Conservation (phyloP, 352 stramenopile genomes). For the Phytophthora melonis region DNA sequence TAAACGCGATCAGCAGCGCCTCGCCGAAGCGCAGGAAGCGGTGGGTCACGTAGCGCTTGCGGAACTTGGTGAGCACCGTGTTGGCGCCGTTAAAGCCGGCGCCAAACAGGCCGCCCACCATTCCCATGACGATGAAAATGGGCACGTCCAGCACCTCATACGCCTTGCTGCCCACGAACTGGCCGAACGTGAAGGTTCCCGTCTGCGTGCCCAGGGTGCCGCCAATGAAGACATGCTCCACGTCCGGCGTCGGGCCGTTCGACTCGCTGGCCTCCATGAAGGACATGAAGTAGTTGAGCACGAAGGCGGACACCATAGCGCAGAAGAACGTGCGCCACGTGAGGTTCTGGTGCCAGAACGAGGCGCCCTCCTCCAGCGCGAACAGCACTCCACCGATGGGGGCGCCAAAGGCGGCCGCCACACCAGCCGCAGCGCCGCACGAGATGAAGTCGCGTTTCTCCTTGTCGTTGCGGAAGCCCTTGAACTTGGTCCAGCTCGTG, state of each 20-base stretch:
- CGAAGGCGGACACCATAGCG: conserved; percentile 93
- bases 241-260: conserved; percentile 38
- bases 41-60: conserved; percentile 69
- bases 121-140: conserved; percentile 97
- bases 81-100: conserved; percentile 97
- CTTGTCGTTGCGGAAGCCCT: conserved; percentile 95
- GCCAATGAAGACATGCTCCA: conserved; percentile 63
- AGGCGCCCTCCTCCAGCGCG: conserved; percentile 97
- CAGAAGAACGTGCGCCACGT: conserved; percentile 99
- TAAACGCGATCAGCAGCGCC: conserved; percentile 69
- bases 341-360: conserved; percentile 98
- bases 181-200: conserved; percentile 89
- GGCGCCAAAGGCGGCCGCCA: conserved; percentile 97
- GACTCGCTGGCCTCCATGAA: conserved; percentile 67
- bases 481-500: conserved; percentile 91
- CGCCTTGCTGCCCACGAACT: conserved; percentile 89
- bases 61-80: conserved; percentile 91
- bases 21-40: conserved; percentile 74
- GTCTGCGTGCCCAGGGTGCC: conserved; percentile 82
- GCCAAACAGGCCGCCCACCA: conserved; percentile 96
- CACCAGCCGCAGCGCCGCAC: conserved; percentile 96
- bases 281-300: conserved; percentile 89
- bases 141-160: conserved; percentile 96
- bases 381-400: conserved; percentile 99
- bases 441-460: conserved; percentile 98